Evolutionary conservation across 257 asterid species (phyloP), one percentile per base, ranked within the genome.

Genomic region (Jaltomata sinuosa): DNA sequence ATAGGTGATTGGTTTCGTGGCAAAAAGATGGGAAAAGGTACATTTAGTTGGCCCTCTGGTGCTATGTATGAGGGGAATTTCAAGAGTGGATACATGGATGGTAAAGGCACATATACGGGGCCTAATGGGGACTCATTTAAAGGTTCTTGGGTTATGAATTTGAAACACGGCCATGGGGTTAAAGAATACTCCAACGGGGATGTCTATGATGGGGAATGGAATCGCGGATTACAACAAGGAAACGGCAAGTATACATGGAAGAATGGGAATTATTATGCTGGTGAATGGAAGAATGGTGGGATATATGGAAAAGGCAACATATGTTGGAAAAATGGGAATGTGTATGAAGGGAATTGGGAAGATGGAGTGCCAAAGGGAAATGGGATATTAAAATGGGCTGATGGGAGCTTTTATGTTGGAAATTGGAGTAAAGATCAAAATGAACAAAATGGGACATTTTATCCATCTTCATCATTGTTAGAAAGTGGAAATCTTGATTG

Each of bases 21-120:
- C 16, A 82, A 82, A 72, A 53, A 69, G 80, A 82, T 65, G 80
- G 85, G 85, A 29, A 82, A 65, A 53, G 85, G 85, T 6, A 65
- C 80, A 19, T 82, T 82, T 72, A 82, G 85, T 72, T 82, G 85
- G 85, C 85, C 85, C 52, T 82, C 85, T 69, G 85, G 85, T 25
- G 85, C 85, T 6, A 45, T 29, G 42, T 82, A 82, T 55, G 85
- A 82, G 19, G 85, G 85, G 18, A 64, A 65, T 49, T 82, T 82
- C 80, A 82, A 82, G 80, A 82, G 80, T 38, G 85, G 85, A 22
- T 82, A 82, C 49, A 45, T 82, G 65, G 85, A 82, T 72, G 85
- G 85, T 1, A 80, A 82, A 34, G 85, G 85, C 22, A 49, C 80
- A 9, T 82, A 65, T 54, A 82, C 34, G 6, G 85, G 79, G 25